phyloP scores from a whole-genome alignment of 257 asterid genomes.

The Capsicum chinense region DNA sequence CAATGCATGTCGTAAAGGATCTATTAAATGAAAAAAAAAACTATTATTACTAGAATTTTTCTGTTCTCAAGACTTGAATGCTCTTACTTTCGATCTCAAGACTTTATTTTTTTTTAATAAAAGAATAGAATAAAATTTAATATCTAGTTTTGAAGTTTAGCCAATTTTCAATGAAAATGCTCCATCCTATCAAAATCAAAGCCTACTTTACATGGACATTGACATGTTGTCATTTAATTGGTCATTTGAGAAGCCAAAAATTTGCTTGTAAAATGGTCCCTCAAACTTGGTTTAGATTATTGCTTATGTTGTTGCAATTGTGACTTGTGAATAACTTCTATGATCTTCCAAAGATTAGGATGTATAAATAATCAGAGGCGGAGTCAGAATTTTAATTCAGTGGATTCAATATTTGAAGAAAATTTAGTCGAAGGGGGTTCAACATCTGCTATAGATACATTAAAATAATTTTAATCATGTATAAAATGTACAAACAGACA shows the following conservation, averaged over 20 bases:
- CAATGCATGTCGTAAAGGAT: not conserved
- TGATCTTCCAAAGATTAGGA: not conserved
- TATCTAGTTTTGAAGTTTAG: not conserved
- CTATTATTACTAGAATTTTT: accelerated
- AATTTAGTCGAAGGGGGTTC: too few relatives aligned
- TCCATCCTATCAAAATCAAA: not conserved
- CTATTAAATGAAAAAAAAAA: not conserved
- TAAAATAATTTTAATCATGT: too few relatives aligned
- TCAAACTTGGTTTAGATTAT: not conserved
- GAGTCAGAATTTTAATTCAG: too few relatives aligned
- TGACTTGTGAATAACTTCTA: not conserved
- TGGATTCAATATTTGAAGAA: too few relatives aligned
- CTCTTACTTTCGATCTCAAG: not conserved
- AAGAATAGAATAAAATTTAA: not conserved
- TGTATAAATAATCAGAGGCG: not conserved
- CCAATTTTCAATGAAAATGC: not conserved
- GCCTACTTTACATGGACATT: slow-evolving; percentile 14
- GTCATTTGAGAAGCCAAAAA: slow-evolving; percentile 18
- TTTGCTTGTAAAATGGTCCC: not conserved
- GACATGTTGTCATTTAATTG: slow-evolving; percentile 16
- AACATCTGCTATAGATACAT: too few relatives aligned
- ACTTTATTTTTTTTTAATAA: not conserved
- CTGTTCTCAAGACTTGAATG: not conserved
- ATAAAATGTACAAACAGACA: too few relatives aligned
- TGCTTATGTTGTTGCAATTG: not conserved